Base-by-base conservation (phyloP, 148 eudicot genomes). In the Amaranthus hypochondriacus region DNA sequence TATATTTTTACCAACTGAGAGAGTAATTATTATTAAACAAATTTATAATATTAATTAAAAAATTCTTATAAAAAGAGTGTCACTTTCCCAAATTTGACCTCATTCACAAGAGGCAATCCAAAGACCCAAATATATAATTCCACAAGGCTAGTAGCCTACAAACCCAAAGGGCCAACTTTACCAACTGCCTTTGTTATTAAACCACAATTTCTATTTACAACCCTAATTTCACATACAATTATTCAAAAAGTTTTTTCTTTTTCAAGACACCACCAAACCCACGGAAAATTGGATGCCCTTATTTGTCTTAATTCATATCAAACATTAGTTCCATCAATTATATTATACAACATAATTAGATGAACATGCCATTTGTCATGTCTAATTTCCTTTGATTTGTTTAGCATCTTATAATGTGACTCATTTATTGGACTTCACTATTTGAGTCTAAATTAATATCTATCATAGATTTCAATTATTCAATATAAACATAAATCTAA, bases 291-390 rank as follows among this genome's bases (percentile, higher is more conserved):
- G 62, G 43, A 4, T 46, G 61, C 47, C 61, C 42, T 44, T 39
- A 44, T 58, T 46, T 18, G 54, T 43, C 51, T 55, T 15, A 59
- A 56, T 15, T 46, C 58, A 7, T 48, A 58, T 15, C 47, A 48
- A 48, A 48, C 56, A 58, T 39, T 64, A 53, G 46, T 64, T 74
- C 46, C 53, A 47, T 63, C 69, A 73, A 73, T 62, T 11, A 73
- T 73, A 28, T 52, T n/a, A n/a, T 46, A 46, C n/a, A 56, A 5
- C 52, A 46, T 60, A 56, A 71, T n/a, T 71, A 71, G 53, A n/a
- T 57, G 10, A 46, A 43, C 64, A 71, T 71, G 74, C 56, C 74
- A 71, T n/a, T 66, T 66, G 69, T 66, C 68, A 66, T 66, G 43
- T 57, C 74, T 47, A 58, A 48, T 48, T 71, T 10, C 43, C 48